Conservation (phyloP, 148 eudicot genomes). For the Beta vulgaris region DNA sequence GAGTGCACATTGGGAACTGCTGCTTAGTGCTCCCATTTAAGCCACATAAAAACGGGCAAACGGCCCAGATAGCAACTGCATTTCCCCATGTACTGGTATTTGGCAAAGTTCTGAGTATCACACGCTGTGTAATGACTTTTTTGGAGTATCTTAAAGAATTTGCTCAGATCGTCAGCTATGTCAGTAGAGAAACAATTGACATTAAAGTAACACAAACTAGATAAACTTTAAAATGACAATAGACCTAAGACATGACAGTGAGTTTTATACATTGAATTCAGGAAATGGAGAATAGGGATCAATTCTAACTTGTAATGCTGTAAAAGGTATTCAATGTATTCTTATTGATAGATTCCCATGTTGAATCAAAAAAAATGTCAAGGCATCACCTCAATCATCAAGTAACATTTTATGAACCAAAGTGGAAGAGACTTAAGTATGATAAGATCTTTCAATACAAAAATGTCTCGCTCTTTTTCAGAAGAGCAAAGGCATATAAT, state of each 20-base stretch:
- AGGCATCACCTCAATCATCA: neutral
- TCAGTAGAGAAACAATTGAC: neutral
- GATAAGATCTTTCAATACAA: conserved; percentile 5
- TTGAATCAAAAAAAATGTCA: neutral
- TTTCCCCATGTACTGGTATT: neutral
- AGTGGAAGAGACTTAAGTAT: neutral
- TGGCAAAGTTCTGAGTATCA: neutral
- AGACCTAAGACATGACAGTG: neutral
- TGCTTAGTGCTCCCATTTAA: neutral
- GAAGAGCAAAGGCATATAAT: conserved; percentile 2
- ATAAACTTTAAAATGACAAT: neutral
- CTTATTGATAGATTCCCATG: neutral
- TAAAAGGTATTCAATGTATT: too few relatives aligned
- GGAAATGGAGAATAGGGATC: neutral
- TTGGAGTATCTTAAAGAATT: neutral
- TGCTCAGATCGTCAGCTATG: neutral
- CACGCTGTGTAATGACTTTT: neutral
- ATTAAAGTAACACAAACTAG: neutral
- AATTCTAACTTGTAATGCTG: neutral
- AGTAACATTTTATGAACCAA: neutral
- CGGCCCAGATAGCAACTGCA: too few relatives aligned
- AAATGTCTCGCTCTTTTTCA: neutral
- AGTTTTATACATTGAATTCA: neutral
- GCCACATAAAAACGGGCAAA: too few relatives aligned
- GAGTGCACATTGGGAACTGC: too few relatives aligned